Evolutionary conservation across 345 rosid species (phyloP).

Genomic region (Boechera retrofracta): DNA sequence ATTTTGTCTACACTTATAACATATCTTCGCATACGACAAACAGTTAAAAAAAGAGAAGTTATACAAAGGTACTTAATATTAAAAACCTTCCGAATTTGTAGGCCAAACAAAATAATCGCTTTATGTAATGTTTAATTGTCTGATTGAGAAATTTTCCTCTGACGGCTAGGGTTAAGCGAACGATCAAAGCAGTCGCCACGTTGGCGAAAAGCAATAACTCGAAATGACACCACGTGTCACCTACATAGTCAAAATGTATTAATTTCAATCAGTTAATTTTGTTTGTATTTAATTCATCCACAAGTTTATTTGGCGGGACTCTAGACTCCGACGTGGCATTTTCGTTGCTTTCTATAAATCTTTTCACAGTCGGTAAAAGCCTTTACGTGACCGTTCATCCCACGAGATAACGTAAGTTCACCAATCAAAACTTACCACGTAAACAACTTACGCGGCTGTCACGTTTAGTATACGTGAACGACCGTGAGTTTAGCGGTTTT

Average conservation of each 20-base stretch:
- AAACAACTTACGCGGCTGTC: not conserved
- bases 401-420: constrained; percentile 35
- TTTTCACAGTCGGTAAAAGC: not conserved
- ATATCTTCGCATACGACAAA: constrained; percentile 33
- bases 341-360: constrained; percentile 18
- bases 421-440: constrained; percentile 38
- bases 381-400: constrained; percentile 4
- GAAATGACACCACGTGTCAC: constrained; percentile 36
- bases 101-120: constrained; percentile 4
- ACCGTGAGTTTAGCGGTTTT: constrained; percentile 17
- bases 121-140: constrained; percentile 30
- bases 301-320: constrained; percentile 40
- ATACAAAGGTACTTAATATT: not conserved
- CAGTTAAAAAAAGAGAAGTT: not conserved
- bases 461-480: not conserved
- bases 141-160: constrained; percentile 25
- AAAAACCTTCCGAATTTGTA: constrained; percentile 3
- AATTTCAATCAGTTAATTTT: not conserved
- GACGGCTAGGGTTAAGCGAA: constrained; percentile 45
- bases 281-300: constrained; percentile 1
- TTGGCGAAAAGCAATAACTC: constrained; percentile 35
- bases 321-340: constrained; percentile 58
- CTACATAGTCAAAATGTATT: not conserved
- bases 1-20: constrained; percentile 5
- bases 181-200: constrained; percentile 42